Evolutionary conservation across 805 yeast species (phyloP).

Genomic region (Starmerella bombicola): DNA sequence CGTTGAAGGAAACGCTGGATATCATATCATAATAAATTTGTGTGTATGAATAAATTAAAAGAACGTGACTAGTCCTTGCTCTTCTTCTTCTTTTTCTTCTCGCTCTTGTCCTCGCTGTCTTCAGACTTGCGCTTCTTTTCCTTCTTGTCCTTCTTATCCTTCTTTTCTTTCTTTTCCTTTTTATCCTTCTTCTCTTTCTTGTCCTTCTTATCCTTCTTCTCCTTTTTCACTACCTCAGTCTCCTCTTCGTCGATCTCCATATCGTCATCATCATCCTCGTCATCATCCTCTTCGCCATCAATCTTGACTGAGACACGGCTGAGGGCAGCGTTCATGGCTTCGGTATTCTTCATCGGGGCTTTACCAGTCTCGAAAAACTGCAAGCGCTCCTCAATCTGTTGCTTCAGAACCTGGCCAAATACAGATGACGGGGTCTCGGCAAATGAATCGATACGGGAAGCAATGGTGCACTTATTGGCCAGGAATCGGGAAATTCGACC

Average conservation of each 20-base stretch:
- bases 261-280: constrained; percentile 31
- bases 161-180: constrained; percentile 39
- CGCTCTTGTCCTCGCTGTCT: constrained; percentile 36
- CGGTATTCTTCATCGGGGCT: constrained; percentile 90
- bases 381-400: constrained; percentile 96
- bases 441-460: constrained; percentile 95
- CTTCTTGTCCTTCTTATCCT: constrained; percentile 39
- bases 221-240: constrained; percentile 37
- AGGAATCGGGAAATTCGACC: constrained; percentile 97
- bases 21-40: neutral
- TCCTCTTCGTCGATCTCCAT: constrained; percentile 24
- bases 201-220: constrained; percentile 39
- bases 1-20: neutral
- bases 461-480: constrained; percentile 98
- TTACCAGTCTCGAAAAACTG: constrained; percentile 93
- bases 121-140: constrained; percentile 29
- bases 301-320: constrained; percentile 40
- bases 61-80: constrained; percentile 30
- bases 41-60: constrained; percentile 2
- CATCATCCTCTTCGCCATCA: constrained; percentile 35
- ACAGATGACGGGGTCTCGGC: constrained; percentile 85
- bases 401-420: constrained; percentile 81
- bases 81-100: constrained; percentile 41
- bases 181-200: constrained; percentile 40
- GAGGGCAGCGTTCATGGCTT: constrained; percentile 87